phyloP scores from a whole-genome alignment of 2,329 filamentous ascomycete species.

The Aspergillus sp. region DNA sequence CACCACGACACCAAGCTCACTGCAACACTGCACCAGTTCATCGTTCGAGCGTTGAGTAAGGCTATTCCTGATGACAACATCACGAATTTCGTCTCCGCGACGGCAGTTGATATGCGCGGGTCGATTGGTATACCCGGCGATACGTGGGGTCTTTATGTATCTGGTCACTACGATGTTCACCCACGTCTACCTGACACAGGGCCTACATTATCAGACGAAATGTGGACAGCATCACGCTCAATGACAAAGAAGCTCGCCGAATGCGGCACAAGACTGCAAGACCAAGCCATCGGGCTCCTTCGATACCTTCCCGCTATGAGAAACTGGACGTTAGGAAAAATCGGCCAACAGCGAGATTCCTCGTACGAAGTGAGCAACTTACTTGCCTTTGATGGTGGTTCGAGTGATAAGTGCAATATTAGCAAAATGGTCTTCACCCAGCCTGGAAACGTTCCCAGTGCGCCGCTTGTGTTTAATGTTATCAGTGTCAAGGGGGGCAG shows the following conservation, averaged over 20 bases:
- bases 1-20: constrained; percentile 37
- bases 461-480: constrained; percentile 39
- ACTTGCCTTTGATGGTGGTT: constrained; percentile 28
- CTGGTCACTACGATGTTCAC: constrained; percentile 23
- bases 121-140: constrained; percentile 24
- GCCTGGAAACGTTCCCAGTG: constrained; percentile 35
- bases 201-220: constrained; percentile 14
- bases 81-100: constrained; percentile 34
- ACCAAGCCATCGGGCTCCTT: constrained; percentile 42
- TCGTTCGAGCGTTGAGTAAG: constrained; percentile 33
- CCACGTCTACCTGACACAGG: constrained; percentile 4
- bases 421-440: constrained; percentile 41
- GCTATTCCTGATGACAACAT: constrained; percentile 16
- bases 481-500: constrained; percentile 36
- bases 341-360: constrained; percentile 33
- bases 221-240: constrained; percentile 30
- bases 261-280: constrained; percentile 24
- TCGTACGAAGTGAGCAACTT: constrained; percentile 47
- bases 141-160: constrained; percentile 35
- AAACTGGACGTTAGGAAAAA: constrained; percentile 35
- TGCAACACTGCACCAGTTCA: constrained; percentile 35
- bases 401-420: constrained; percentile 12
- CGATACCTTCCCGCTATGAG: constrained; percentile 37
- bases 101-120: constrained; percentile 39
- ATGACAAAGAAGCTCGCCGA: constrained; percentile 30